A percentile compares a stretch with the other conserved stretches of the same genome.
Evolutionary conservation across 495 filamentous ascomycete genomes (phyloP).

Genomic region (Lophiotrema nucula): DNA sequence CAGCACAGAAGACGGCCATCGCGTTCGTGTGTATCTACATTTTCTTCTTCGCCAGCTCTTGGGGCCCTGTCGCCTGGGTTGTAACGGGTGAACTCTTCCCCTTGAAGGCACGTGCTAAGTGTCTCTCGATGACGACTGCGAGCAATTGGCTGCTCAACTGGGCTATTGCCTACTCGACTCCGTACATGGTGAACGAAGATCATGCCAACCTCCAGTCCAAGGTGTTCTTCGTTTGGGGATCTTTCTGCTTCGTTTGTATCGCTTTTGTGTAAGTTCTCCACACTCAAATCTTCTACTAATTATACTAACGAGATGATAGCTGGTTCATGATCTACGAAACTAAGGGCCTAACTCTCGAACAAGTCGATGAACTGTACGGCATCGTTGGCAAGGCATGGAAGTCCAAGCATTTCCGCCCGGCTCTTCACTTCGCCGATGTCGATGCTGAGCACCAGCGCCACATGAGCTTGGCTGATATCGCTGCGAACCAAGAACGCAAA

Average conservation of each 20-base stretch:
- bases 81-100: slow-evolving; percentile 46
- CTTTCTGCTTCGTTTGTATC: slow-evolving; percentile 41
- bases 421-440: slow-evolving; percentile 32
- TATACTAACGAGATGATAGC: background rate
- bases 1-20: slow-evolving; percentile 55
- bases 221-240: slow-evolving; percentile 46
- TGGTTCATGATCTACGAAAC: slow-evolving; percentile 45
- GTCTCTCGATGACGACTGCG: slow-evolving; percentile 42
- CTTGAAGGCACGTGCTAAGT: slow-evolving; percentile 44
- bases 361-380: slow-evolving; percentile 45
- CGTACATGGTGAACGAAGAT: slow-evolving; percentile 43
- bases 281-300: background rate
- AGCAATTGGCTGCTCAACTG: slow-evolving; percentile 48
- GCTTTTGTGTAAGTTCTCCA: slow-evolving; percentile 36
- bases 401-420: slow-evolving; percentile 36
- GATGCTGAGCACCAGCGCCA: slow-evolving; percentile 9
- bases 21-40: slow-evolving; percentile 83
- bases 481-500: slow-evolving; percentile 29
- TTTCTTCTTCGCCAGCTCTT: slow-evolving; percentile 77
- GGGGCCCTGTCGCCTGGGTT: slow-evolving; percentile 61
- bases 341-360: slow-evolving; percentile 42
- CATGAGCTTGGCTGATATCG: slow-evolving; percentile 29
- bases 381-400: slow-evolving; percentile 40
- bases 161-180: slow-evolving; percentile 45
- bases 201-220: slow-evolving; percentile 43